Evolutionary conservation across 495 filamentous ascomycete species (phyloP), one percentile per base, ranked within the genome.

Genomic region (Tuber brumale): DNA sequence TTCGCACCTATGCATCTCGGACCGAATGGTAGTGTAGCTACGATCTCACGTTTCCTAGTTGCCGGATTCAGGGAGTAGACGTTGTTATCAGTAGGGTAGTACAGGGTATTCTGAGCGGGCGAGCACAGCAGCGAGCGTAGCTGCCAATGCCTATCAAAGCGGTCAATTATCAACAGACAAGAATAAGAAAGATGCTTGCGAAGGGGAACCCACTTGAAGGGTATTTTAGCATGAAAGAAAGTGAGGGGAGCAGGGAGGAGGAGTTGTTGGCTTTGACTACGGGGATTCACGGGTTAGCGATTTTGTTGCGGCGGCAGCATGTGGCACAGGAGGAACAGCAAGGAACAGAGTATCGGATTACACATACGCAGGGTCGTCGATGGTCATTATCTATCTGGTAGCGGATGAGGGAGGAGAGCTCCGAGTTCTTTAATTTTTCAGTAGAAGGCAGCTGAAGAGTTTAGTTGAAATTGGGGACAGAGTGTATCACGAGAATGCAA

Each of bases 51-150:
- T 81, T 91, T 93, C 79, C 88, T 88, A 2, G 92, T 90, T 70
- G 87, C 87, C 9, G 92, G 89, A 76, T 95, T 88, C 35, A 96
- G 87, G 9, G 87, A 88, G 84, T 91, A 93, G 61, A 99, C 87
- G 70, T 94, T 88, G 78, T 88, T 84, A 72, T 91, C 90, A 81
- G 88, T 89, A 72, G 93, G 93, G 80, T 95, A 95, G 86, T 94
- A 97, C 79, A 99, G 88, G 77, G 89, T 84, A 84, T 93, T 89
- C 37, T 89, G 88, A 75, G 90, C 88, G 73, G 92, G 91, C 43
- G 90, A 91, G 83, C 92, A 95, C 81, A 98, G 91, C 78, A 97
- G 90, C 79, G 96, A 94, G 72, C 94, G 92, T 70, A 99, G 89
- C 85, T 99, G 95, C 86, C 90, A 92, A 84, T 99, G 95, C 78